Percentiles rank a stretch among this genome's conserved stretches.
Conservation (phyloP, 352 stramenopile genomes). For the Pythium periplocum region DNA sequence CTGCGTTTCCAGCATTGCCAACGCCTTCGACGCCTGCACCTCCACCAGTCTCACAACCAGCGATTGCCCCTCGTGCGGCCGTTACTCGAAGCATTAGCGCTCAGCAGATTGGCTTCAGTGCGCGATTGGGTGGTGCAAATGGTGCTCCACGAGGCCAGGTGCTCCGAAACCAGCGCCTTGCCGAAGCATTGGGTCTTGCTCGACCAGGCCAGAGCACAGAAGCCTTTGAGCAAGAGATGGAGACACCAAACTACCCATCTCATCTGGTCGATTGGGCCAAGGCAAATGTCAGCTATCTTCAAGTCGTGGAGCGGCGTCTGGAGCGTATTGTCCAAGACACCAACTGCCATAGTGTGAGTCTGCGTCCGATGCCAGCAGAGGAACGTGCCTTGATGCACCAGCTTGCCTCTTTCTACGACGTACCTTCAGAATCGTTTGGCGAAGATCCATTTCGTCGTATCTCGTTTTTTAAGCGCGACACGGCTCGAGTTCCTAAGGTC, state of each 20-base stretch:
- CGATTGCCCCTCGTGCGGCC: slow-evolving; percentile 24
- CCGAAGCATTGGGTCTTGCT: slow-evolving; percentile 51
- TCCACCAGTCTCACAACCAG: slow-evolving; percentile 31
- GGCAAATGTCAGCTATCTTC: slow-evolving; percentile 58
- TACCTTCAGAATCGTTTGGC: slow-evolving; percentile 73
- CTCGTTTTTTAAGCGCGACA: slow-evolving; percentile 71
- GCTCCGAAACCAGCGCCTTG: slow-evolving; percentile 62
- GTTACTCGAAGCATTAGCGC: slow-evolving; percentile 17
- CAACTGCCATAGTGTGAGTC: slow-evolving; percentile 65
- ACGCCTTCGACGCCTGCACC: slow-evolving; percentile 30
- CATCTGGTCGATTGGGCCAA: slow-evolving; percentile 72
- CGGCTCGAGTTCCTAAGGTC: slow-evolving; percentile 39
- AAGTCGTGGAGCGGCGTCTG: slow-evolving; percentile 66
- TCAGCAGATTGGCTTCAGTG: slow-evolving; percentile 3
- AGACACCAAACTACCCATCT: slow-evolving; percentile 54
- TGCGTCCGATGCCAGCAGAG: slow-evolving; percentile 66
- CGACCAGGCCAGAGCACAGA: slow-evolving; percentile 34
- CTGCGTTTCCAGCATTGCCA: slow-evolving; percentile 63
- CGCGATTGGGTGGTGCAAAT: background rate
- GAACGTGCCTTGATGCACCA: slow-evolving; percentile 73
- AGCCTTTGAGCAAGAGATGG: slow-evolving; percentile 74
- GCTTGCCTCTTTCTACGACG: slow-evolving; percentile 54
- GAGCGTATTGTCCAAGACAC: slow-evolving; percentile 66
- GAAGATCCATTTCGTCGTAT: slow-evolving; percentile 64
- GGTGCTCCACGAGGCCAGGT: slow-evolving; percentile 34